Evolutionary conservation across 495 filamentous ascomycete species (phyloP), one percentile per base, ranked within the genome.

Genomic region (Tuber brumale): DNA sequence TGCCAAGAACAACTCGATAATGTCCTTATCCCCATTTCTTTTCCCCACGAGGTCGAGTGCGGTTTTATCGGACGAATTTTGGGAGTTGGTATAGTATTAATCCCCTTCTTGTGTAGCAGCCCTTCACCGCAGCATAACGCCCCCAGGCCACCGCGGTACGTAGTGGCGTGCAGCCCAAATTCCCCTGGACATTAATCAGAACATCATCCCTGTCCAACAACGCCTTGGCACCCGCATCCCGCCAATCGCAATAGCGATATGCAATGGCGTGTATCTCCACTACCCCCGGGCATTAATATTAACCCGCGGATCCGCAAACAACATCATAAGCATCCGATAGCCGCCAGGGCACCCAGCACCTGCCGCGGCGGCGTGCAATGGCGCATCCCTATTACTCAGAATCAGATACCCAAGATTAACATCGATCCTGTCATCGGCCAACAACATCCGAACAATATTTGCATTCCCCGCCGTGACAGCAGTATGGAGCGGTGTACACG

Each of bases 321-420:
- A 35, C 7, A 70, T n/a, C 16, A 45, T 72, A 10, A 27, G 2
- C 1, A 51, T 31, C 70, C 23, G 31, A 8, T 70, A 69, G 6
- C 39, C n/a, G 9, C 43, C 31, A 9, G 44, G 19, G 8, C 35
- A n/a, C 31, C 70, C 21, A 10, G 31, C 5, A 27, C 27, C 44
- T 43, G 23, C 43, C 42, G 74, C 74, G 6, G 80, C 79, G 37
- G 48, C 61, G n/a, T 81, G 80, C 10, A 81, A 69, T 31, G 79
- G 73, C 0, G 75, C 78, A 31, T 81, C 71, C 42, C 76, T 66
- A 1, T 27, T 1, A 39, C 8, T 2, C 19, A 39, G 2, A 39
- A 3, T 23, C n/a, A 61, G 8, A 14, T n/a, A 61, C n/a, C n/a
- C 51, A 61, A 61, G 51, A n/a, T 31, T 61, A 16, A 61, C n/a